Percentiles rank a stretch among this genome's conserved stretches.
phyloP scores from a whole-genome alignment of 148 eudicot genomes.

The Spergularia bocconei region DNA sequence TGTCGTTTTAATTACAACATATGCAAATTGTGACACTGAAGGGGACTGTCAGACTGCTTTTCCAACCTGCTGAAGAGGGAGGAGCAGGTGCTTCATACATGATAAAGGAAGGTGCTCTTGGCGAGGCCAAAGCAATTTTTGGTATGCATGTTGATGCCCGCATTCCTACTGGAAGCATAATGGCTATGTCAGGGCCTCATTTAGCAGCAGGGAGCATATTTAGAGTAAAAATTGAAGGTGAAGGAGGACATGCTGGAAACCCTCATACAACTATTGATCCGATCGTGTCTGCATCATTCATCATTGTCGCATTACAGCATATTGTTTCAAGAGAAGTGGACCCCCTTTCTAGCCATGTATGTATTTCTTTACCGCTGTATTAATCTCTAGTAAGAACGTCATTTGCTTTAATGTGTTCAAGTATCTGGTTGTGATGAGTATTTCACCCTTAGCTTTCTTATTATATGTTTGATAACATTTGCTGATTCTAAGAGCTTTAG shows the following conservation, averaged over 20 bases:
- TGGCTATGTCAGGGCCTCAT: conserved; percentile 55
- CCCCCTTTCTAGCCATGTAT: conserved; percentile 70
- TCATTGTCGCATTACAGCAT: conserved; percentile 65
- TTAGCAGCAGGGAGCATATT: conserved; percentile 65
- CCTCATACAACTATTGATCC: conserved; percentile 69
- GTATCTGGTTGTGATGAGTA: not conserved
- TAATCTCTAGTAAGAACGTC: not conserved
- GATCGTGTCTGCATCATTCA: conserved; percentile 53
- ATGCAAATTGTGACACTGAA: conserved; percentile 19
- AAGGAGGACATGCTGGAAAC: conserved; percentile 77
- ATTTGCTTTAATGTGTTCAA: not conserved
- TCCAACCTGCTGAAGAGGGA: conserved; percentile 95
- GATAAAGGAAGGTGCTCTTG: conserved; percentile 91
- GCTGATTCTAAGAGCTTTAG: not conserved
- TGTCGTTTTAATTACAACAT: conserved; percentile 1
- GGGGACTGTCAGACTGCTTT: conserved; percentile 86
- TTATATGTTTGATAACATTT: not conserved
- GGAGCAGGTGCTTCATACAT: conserved; percentile 86
- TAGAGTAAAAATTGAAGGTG: conserved; percentile 65
- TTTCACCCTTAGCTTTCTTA: too few species aligned
- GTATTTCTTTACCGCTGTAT: not conserved
- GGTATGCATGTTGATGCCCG: conserved; percentile 68
- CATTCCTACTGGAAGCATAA: conserved; percentile 59
- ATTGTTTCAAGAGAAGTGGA: conserved; percentile 76
- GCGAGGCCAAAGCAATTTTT: conserved; percentile 77